Base-by-base conservation (phyloP, 108 stramenopile genomes). In the Hondaea fermentalgiana region DNA sequence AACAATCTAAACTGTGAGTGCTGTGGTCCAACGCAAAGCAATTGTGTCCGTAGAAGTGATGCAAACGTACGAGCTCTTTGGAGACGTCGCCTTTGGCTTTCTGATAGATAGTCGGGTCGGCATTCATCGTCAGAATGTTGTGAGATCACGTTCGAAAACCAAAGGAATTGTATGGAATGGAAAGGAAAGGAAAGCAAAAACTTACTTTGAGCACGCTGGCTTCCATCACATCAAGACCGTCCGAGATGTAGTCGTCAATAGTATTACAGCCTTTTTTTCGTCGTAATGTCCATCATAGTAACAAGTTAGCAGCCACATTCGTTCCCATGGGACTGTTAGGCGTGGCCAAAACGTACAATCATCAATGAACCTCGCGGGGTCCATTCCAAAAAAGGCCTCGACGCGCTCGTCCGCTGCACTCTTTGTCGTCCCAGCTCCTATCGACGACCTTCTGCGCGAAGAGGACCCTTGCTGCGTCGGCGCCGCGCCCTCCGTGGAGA, bases 231-330 rank as follows among this genome's bases (percentile, higher is more conserved):
- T 83, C 76, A 12, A 83, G 49, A 16, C 49, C 76, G 76, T 83
- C 76, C 17, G 76, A 47, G 28, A 83, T 83, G 76, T 83, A 83
- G 76, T 83, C 76, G 25, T 83, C 76, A 83, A 83, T 83, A 21
- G 51, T 83, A 23, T 53, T 83, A 28, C 76, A 83, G 45, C 49
- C 76, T 83, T 10, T 83, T 83, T 0, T 25, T 23, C 45, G 72
- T 25, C 29, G 19, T 29, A 19, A 29, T 0, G 19, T 35, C 35
- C 35, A 35, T 35, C 35, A 35, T 35, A 35, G 35, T 35, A 35
- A 35, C 35, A 35, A 35, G 35, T 35, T 35, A 35, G 35, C 35
- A 35, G 35, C 35, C 2, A 35, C 35, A 2, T 35, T 35, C 35
- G 35, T 35, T 35, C 35, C 35, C 35, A 35, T 35, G 35, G 35